Percentiles rank a stretch among this genome's conserved stretches.
These are phyloP conservation scores for Pinus tabuliformis DNA, from an alignment of 75 land plant genomes.

Conservation along the genomic window DNA sequence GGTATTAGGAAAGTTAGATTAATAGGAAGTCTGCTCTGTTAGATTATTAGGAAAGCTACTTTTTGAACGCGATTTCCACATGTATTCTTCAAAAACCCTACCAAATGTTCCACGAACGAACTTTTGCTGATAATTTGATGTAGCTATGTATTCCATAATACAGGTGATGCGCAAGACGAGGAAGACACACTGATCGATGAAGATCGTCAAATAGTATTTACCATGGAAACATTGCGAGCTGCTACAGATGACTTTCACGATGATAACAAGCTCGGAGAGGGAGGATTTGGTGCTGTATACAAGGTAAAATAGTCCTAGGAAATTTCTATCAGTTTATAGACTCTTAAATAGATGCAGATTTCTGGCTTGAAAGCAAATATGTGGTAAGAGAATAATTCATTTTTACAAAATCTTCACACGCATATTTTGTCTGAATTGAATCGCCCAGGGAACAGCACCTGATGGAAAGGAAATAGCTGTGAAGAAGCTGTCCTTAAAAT, in stretches of 20 bases:
- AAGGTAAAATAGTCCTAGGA: background rate
- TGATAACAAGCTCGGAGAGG: background rate
- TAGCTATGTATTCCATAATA: background rate
- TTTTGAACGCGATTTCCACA: background rate
- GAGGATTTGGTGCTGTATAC: background rate
- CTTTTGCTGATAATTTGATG: background rate
- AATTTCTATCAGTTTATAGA: background rate
- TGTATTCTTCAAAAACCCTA: background rate
- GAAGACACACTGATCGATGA: background rate
- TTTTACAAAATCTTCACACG: background rate
- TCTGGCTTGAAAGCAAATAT: no score
- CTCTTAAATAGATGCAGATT: no score
- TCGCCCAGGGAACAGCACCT: background rate
- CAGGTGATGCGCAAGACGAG: background rate
- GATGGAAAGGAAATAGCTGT: background rate
- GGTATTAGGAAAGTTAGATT: background rate
- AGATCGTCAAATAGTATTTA: background rate
- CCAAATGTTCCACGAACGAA: background rate
- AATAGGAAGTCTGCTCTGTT: background rate
- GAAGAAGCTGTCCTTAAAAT: background rate
- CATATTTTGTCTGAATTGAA: background rate
- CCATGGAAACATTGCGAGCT: background rate
- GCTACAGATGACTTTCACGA: no score
- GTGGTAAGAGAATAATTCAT: no score
- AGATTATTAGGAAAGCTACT: background rate